These are phyloP conservation scores for Penicillium capsulatum DNA, from an alignment of 2,329 filamentous ascomycete species.

Conservation along the genomic window DNA sequence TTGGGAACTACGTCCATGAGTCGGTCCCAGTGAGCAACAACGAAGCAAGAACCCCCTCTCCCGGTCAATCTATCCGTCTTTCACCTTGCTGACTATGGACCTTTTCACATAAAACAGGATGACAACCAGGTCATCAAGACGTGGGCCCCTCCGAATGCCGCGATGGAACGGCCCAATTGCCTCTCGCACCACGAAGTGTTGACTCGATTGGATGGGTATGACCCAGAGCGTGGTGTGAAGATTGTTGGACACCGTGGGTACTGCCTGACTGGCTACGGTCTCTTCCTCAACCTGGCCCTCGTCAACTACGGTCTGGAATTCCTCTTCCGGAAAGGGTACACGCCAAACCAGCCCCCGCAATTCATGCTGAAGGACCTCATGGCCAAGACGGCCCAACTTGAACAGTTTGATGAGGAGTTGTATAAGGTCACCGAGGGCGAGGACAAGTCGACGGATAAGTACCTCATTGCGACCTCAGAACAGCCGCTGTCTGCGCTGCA, in stretches of 20 bases:
- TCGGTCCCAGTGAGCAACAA: conserved; percentile 78
- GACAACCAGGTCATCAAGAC: conserved; percentile 72
- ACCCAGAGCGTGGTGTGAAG: conserved; percentile 88
- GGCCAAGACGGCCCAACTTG: conserved; percentile 96
- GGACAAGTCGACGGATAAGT: conserved; percentile 83
- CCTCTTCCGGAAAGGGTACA: conserved; percentile 74
- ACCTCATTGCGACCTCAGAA: conserved; percentile 78
- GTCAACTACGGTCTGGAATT: conserved; percentile 95
- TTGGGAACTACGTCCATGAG: conserved; percentile 89
- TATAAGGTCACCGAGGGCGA: conserved; percentile 90
- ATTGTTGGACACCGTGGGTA: conserved; percentile 93
- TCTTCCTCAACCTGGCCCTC: conserved; percentile 87
- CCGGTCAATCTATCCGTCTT: too few species aligned
- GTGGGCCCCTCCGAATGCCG: conserved; percentile 75
- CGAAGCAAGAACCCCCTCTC: conserved; percentile 53
- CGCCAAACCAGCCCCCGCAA: conserved; percentile 77
- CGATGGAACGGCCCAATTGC: conserved; percentile 67
- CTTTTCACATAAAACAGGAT: conserved; percentile 51
- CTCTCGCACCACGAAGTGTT: conserved; percentile 96
- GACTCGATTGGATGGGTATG: conserved; percentile 81
- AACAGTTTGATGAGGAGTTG: conserved; percentile 95
- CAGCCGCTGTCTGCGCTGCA: conserved; percentile 93
- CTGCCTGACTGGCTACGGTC: conserved; percentile 82
- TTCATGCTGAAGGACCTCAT: conserved; percentile 96
- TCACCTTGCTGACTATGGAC: neutral